Percentiles rank a stretch among this genome's conserved stretches.
Evolutionary conservation across 805 yeast genomes (phyloP).

Genomic region (Danielozyma ontarioensis): DNA sequence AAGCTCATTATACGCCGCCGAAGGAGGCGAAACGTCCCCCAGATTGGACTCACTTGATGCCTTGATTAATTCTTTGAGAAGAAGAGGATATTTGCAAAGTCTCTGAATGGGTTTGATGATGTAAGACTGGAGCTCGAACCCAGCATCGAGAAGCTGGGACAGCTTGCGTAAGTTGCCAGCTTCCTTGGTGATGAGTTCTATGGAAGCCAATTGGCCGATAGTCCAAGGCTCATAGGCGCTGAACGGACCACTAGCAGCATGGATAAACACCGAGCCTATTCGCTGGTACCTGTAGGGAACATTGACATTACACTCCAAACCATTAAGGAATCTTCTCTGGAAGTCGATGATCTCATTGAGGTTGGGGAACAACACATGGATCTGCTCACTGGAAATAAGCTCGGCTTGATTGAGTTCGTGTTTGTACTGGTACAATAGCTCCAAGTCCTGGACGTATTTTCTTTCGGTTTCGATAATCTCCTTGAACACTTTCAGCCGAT

Average conservation of each 20-base stretch:
- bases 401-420: constrained; percentile 63
- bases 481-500: constrained; percentile 70
- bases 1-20: constrained; percentile 55
- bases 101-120: constrained; percentile 94
- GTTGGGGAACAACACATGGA: constrained; percentile 81
- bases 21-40: constrained; percentile 6
- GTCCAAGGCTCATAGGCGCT: constrained; percentile 93
- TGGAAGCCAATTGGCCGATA: constrained; percentile 80
- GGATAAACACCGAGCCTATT: constrained; percentile 83
- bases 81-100: constrained; percentile 88
- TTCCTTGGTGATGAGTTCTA: constrained; percentile 69
- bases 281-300: constrained; percentile 74
- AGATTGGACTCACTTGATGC: constrained; percentile 33
- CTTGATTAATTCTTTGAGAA: constrained; percentile 71
- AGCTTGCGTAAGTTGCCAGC: constrained; percentile 50
- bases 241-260: constrained; percentile 75
- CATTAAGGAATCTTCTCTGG: constrained; percentile 83
- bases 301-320: constrained; percentile 80
- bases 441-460: constrained; percentile 88
- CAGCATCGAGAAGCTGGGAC: constrained; percentile 66
- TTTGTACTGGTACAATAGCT: constrained; percentile 63
- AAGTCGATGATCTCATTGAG: constrained; percentile 80
- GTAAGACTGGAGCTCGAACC: constrained; percentile 84
- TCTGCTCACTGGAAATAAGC: constrained; percentile 68
- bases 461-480: constrained; percentile 89